A percentile compares a stretch with the other conserved stretches of the same genome.
phyloP scores from a whole-genome alignment of 768 basidiomycete genomes.

The Coprinopsis cinerea region DNA sequence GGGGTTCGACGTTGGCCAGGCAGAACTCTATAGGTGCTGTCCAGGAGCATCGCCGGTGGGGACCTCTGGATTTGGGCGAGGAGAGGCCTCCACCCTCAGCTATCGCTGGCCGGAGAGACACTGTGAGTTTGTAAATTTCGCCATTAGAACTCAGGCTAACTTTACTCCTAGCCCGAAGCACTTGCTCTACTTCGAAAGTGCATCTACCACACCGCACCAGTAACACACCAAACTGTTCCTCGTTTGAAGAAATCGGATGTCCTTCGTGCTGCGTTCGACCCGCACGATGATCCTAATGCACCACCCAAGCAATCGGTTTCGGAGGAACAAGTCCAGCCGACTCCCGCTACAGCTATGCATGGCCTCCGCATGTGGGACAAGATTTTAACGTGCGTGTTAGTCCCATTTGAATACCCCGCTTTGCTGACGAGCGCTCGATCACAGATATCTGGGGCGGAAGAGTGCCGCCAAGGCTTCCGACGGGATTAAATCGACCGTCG shows the following conservation, averaged over 20 bases:
- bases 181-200: constrained; percentile 50
- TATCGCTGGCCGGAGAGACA: constrained; percentile 66
- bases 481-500: constrained; percentile 24
- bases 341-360: constrained; percentile 40
- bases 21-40: constrained; percentile 23
- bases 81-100: constrained; percentile 70
- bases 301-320: constrained; percentile 50
- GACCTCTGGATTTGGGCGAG: constrained; percentile 53
- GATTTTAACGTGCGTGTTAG: constrained; percentile 35
- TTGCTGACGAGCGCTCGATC: not conserved
- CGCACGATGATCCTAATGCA: constrained; percentile 40
- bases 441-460: constrained; percentile 44
- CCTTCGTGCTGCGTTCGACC: constrained; percentile 44
- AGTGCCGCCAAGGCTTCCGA: constrained; percentile 30
- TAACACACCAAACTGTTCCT: constrained; percentile 47
- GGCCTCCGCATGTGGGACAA: constrained; percentile 53
- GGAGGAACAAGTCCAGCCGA: constrained; percentile 41
- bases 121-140: constrained; percentile 29
- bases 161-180: constrained; percentile 38
- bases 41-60: constrained; percentile 40
- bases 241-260: constrained; percentile 39
- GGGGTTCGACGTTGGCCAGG: constrained; percentile 4
- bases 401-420: constrained; percentile 5
- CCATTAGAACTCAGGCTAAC: not conserved
- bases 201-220: constrained; percentile 50